These are phyloP conservation scores for Fusarium lateritium DNA, from an alignment of 2,329 filamentous ascomycete genomes.

Conservation along the genomic window DNA sequence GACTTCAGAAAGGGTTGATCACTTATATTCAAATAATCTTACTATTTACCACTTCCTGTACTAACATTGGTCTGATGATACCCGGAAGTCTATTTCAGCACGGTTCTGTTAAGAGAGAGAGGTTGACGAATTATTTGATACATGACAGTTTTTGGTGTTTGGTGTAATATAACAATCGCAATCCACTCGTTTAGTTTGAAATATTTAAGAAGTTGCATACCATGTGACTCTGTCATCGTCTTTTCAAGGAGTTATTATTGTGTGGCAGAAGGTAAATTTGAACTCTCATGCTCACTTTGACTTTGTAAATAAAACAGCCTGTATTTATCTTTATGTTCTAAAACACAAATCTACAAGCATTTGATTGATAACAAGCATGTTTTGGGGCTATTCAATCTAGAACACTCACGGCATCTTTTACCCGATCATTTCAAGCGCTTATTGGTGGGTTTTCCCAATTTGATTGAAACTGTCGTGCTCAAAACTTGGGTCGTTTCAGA, in stretches of 20 bases:
- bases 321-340: no score
- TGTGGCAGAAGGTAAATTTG: no score
- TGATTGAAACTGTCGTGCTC: background rate
- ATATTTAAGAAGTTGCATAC: no score
- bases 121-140: accelerated
- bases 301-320: no score
- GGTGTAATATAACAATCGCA: background rate
- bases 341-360: no score
- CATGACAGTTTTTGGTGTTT: background rate
- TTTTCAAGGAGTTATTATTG: no score
- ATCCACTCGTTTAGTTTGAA: no score
- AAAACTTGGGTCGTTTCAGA: conserved; percentile 21
- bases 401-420: background rate
- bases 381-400: background rate
- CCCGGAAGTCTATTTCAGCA: background rate
- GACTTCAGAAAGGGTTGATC: no score
- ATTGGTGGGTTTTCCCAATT: conserved; percentile 15
- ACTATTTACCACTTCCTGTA: background rate
- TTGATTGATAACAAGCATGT: no score
- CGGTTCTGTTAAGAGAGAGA: background rate
- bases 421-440: background rate
- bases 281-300: no score
- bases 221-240: no score
- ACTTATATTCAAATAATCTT: background rate
- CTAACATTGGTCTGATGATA: conserved; percentile 4